Percentiles rank a stretch among this genome's conserved stretches.
Evolutionary conservation across 495 filamentous ascomycete species (phyloP).

Genomic region (Emericellopsis terricola): DNA sequence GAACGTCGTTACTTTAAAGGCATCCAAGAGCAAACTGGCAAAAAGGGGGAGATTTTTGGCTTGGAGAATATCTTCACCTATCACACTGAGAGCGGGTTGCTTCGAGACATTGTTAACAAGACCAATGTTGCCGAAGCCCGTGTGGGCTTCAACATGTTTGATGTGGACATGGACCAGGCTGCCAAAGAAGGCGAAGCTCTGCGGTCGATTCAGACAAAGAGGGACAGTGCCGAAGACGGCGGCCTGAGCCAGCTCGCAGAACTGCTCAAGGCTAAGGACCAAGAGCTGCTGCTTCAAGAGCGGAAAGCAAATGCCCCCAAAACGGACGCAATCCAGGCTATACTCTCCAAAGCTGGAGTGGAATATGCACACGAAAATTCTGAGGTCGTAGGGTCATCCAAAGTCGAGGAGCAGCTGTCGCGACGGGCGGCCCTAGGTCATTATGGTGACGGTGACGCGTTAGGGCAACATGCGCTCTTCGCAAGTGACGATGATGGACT

Average conservation of each 20-base stretch:
- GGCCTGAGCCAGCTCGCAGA: slow-evolving; percentile 65
- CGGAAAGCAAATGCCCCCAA: slow-evolving; percentile 20
- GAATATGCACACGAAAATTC: slow-evolving; percentile 94
- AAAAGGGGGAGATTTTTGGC: slow-evolving; percentile 89
- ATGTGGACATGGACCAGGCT: slow-evolving; percentile 47
- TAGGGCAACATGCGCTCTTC: slow-evolving; percentile 17
- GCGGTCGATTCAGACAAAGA: slow-evolving; percentile 22
- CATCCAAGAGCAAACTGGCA: slow-evolving; percentile 61
- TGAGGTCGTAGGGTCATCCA: slow-evolving; percentile 82
- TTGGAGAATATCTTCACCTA: slow-evolving; percentile 75
- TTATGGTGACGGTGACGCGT: slow-evolving; percentile 25
- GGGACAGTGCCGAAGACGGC: slow-evolving; percentile 30
- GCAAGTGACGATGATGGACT: slow-evolving; percentile 8
- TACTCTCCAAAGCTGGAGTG: slow-evolving; percentile 75
- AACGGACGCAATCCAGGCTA: slow-evolving; percentile 70
- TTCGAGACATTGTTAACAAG: slow-evolving; percentile 90
- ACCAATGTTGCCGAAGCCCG: slow-evolving; percentile 90
- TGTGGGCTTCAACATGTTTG: slow-evolving; percentile 64
- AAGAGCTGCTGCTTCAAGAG: slow-evolving; percentile 14
- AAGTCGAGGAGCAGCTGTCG: slow-evolving; percentile 64
- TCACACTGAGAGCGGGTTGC: slow-evolving; percentile 57
- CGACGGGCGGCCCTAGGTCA: slow-evolving; percentile 51
- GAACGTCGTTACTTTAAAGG: slow-evolving; percentile 94
- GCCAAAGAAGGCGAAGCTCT: slow-evolving; percentile 30
- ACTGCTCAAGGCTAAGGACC: slow-evolving; percentile 39